Evolutionary conservation across 1,284 basidiomycete genomes (phyloP), one percentile per base, ranked within the genome.

Genomic region (Cutaneotrichosporon sp.): DNA sequence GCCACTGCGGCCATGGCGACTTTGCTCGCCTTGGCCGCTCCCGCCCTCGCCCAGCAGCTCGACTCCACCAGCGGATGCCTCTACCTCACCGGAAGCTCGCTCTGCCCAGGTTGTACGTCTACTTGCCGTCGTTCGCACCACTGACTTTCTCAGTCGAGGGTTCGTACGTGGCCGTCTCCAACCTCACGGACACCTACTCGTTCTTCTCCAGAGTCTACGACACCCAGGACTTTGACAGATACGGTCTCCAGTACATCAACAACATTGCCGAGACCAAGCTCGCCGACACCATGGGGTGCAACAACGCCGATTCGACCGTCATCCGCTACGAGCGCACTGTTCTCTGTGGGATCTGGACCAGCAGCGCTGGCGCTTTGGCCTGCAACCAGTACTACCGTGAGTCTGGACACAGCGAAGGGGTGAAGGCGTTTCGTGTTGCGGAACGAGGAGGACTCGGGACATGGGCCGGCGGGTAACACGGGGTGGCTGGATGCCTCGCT

Each of bases 321-420:
- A 66, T 79, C 33, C 63, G 72, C 25, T 80, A 69, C 56, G 69
- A 75, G 63, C 62, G 73, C 54, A 78, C 78, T 20, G 74, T 76
- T 14, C 56, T 78, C 31, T 80, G 78, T 52, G 70, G 67, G 6
- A 64, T 69, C 54, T 77, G 75, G 75, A 71, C 74, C 34, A 74
- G 72, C 46, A 64, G 70, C 54, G 20, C 61, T 38, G 73, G 68
- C 64, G 68, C 68, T 20, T 43, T 60, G 16, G 52, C 57, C 9
- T 78, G 77, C 57, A 54, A 20, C 6, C 34, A n/a, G 20, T 13
- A 22, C 8, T 38, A 27, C 34, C 20, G 51, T 53, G 34, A 34
- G 51, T 53, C 24, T 53, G 38, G 38, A 6, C 7, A 7, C 16
- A 36, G 5, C 7, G 38, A n/a, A 1, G 16, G 7, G 2, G 38